Percentiles rank a stretch among this genome's conserved stretches.
Conservation (phyloP, 2,329 filamentous ascomycete species). For the Penicillium italicum region DNA sequence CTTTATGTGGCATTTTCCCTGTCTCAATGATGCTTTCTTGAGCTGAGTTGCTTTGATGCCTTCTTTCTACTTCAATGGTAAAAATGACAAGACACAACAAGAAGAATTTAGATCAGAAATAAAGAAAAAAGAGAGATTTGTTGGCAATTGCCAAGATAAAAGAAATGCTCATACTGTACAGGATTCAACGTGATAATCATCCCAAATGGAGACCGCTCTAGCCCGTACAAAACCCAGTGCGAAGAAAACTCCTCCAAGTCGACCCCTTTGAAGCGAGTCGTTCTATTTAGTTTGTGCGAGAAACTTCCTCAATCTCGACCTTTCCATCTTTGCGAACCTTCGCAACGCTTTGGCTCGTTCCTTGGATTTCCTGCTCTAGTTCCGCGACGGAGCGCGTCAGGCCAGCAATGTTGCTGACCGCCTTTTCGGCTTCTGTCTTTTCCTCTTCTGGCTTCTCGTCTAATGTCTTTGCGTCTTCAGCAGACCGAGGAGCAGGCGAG, state of each 20-base stretch:
- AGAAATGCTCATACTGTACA: conserved; percentile 25
- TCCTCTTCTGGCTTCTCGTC: conserved; percentile 6
- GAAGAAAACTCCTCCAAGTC: conserved; percentile 10
- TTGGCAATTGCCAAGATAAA: conserved; percentile 13
- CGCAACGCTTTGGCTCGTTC: conserved; percentile 45
- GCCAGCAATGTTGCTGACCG: conserved; percentile 23
- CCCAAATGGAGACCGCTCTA: conserved; percentile 18
- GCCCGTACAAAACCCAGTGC: conserved; percentile 15
- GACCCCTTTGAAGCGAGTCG: conserved; percentile 7
- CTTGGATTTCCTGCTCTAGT: conserved; percentile 31
- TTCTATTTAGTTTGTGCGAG: conserved; percentile 17
- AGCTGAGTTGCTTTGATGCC: no score
- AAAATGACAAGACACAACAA: no score
- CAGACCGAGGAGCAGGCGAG: conserved; percentile 52
- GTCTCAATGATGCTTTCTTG: no score
- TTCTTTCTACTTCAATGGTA: no score
- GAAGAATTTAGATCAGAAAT: no score
- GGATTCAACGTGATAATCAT: conserved; percentile 16
- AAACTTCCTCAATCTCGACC: conserved; percentile 56
- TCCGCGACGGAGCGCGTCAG: conserved; percentile 29
- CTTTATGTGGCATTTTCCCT: no score
- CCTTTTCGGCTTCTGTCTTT: conserved; percentile 21
- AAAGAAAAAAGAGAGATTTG: conserved; percentile 10
- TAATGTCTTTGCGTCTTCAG: conserved; percentile 9
- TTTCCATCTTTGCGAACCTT: conserved; percentile 60